These are phyloP conservation scores for Rhodotorula sp. DNA, from an alignment of 1,284 basidiomycete species.

Conservation along the genomic window DNA sequence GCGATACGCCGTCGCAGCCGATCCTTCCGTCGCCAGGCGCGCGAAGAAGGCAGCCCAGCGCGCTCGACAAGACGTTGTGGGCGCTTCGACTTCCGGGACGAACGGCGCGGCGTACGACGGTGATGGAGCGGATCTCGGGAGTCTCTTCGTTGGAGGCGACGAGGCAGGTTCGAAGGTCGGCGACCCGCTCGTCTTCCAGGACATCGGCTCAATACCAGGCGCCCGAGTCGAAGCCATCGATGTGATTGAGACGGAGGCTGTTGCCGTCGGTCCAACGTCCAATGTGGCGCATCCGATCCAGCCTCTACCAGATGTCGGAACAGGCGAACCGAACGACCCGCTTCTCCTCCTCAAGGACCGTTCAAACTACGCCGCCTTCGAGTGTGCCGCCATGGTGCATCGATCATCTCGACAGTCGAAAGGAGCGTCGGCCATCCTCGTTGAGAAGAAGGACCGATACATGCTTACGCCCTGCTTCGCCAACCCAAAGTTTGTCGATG, in stretches of 20 bases:
- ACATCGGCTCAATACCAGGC: background rate
- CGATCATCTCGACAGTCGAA: conserved; percentile 76
- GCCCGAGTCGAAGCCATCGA: background rate
- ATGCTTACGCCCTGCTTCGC: conserved; percentile 91
- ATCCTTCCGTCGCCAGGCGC: conserved; percentile 15
- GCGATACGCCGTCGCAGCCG: conserved; percentile 27
- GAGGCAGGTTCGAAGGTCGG: background rate
- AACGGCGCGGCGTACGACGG: conserved; percentile 24
- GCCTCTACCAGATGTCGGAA: conserved; percentile 32
- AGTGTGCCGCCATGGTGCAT: conserved; percentile 91
- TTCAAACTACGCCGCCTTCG: conserved; percentile 90
- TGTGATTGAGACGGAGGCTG: background rate
- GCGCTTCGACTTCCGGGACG: conserved; percentile 39
- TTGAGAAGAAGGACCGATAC: conserved; percentile 88
- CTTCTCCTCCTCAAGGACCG: conserved; percentile 55
- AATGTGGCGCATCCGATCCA: conserved; percentile 21
- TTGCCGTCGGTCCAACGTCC: background rate
- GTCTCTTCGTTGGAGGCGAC: conserved; percentile 16
- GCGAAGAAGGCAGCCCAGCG: conserved; percentile 57
- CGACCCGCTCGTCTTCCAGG: background rate
- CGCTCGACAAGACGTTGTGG: conserved; percentile 25
- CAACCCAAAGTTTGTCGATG: conserved; percentile 75
- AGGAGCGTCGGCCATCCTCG: conserved; percentile 77
- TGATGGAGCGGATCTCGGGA: conserved; percentile 27
- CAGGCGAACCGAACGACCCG: conserved; percentile 33